Base-by-base conservation (phyloP, 495 filamentous ascomycete species). In the Xylaria curta region DNA sequence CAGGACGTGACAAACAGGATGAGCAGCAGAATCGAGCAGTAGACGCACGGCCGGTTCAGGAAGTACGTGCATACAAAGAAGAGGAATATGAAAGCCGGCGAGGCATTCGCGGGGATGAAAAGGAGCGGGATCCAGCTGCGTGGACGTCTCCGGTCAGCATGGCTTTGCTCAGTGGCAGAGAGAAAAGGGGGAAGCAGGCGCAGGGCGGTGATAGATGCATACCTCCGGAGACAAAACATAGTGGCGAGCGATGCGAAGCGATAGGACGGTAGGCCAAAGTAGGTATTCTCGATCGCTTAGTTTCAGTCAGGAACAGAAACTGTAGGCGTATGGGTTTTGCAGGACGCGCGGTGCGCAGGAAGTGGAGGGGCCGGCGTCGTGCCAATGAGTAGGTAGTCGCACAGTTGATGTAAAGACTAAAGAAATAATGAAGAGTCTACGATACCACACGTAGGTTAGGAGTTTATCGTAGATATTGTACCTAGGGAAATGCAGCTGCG, bases 41-140 rank as follows among this genome's bases (percentile, higher is more conserved):
- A 94, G 76, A 95, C 88, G 83, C 94, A 97, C 69, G 94, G 94
- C 67, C 94, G 89, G 79, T 95, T 94, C 73, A 97, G 89, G 79
- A 95, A 90, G 84, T 97, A 97, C 75, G 93, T 97, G 76, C 92
- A 90, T 73, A 94, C 84, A 82, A 97, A 92, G 85, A 96, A 97
- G 78, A 95, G 90, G 80, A 95, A 89, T 74, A 97, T 93, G 85
- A 97, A 96, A 72, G 93, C 89, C 9, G 91, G 91, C 63, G 91
- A 94, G 68, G 92, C 92, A 77, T 93, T 93, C 69, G 90, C 93
- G 66, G 90, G 89, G 71, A 92, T 91, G 81, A 91, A 93, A 72
- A 93, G 90, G 59, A 93, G 85, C 15, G 90, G 90, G 33, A 92
- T 85, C 89, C 90, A 92, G 79, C 90, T 91, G 72, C n/a, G 36